Evolutionary conservation across 495 filamentous ascomycete species (phyloP).

Genomic region (Cenococcum geophilum): DNA sequence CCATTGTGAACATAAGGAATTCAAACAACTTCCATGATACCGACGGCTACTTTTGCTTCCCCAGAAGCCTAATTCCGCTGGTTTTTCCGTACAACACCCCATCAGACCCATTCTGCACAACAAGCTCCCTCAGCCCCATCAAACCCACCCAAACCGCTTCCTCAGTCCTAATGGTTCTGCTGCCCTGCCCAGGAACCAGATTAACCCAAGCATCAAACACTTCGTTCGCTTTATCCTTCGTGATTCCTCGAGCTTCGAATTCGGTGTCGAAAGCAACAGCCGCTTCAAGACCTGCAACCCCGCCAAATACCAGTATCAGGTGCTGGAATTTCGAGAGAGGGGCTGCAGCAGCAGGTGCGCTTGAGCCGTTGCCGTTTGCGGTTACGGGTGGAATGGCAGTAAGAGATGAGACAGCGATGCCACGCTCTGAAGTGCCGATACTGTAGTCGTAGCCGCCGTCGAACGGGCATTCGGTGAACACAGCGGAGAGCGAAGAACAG

Average conservation of each 20-base stretch:
- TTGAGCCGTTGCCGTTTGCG: too few relatives aligned
- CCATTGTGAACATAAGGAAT: too few relatives aligned
- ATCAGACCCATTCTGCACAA: conserved; percentile 9
- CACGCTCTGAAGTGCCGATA: conserved; percentile 71
- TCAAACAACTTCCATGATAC: too few relatives aligned
- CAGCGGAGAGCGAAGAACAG: conserved; percentile 51
- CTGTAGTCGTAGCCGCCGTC: conserved; percentile 48
- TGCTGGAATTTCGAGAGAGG: conserved; percentile 47
- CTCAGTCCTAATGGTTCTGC: conserved; percentile 69
- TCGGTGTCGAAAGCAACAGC: conserved; percentile 60
- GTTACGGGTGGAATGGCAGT: too few relatives aligned
- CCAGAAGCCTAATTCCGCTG: too few relatives aligned
- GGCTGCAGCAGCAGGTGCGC: background rate
- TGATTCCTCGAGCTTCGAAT: conserved; percentile 50
- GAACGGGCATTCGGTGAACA: conserved; percentile 50
- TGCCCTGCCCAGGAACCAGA: conserved; percentile 65
- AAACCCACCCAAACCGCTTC: conserved; percentile 69
- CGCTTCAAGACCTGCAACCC: conserved; percentile 63
- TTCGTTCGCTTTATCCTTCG: conserved; percentile 50
- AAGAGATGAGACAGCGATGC: conserved; percentile 42
- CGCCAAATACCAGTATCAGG: conserved; percentile 65
- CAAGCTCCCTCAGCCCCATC: conserved; percentile 51
- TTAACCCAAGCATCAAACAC: conserved; percentile 77
- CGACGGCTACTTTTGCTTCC: too few relatives aligned
- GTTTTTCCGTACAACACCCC: too few relatives aligned